Percentiles rank a stretch among this genome's conserved stretches.
Evolutionary conservation across 768 basidiomycete species (phyloP).

Genomic region (Serendipita sp.): DNA sequence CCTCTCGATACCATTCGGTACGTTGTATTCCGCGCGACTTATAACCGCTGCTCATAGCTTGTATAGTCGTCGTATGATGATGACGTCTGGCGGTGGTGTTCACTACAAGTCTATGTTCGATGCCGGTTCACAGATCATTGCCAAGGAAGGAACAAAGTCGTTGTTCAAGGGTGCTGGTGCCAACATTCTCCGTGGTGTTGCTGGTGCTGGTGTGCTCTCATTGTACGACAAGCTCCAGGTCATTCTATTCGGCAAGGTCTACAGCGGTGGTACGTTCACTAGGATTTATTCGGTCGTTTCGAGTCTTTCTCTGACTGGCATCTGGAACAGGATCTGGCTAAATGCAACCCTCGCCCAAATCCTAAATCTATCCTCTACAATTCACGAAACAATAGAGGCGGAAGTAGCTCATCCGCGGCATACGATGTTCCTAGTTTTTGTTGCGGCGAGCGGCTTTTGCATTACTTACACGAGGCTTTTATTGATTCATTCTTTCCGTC

Average conservation of each 20-base stretch:
- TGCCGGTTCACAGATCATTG: conserved; percentile 83
- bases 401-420: neutral
- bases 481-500: neutral
- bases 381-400: conserved; percentile 6
- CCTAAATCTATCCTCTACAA: neutral
- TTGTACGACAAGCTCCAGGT: conserved; percentile 98
- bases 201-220: conserved; percentile 98
- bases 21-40: conserved; percentile 14
- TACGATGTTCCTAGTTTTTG: neutral
- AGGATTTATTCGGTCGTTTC: neutral
- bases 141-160: conserved; percentile 89
- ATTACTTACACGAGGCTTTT: neutral
- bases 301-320: neutral
- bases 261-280: conserved; percentile 72
- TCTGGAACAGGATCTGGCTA: conserved; percentile 27
- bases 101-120: conserved; percentile 99
- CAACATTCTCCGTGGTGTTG: conserved; percentile 77
- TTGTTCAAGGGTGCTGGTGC: conserved; percentile 99
- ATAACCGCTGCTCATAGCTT: conserved; percentile 16
- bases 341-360: conserved; percentile 15
- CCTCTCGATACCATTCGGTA: conserved; percentile 85
- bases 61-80: conserved; percentile 99
- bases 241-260: conserved; percentile 96
- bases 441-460: conserved; percentile 6
- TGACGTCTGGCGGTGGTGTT: conserved; percentile 89